Conservation (phyloP, 2,329 filamentous ascomycete species). For the Cladosporium oxysporum region DNA sequence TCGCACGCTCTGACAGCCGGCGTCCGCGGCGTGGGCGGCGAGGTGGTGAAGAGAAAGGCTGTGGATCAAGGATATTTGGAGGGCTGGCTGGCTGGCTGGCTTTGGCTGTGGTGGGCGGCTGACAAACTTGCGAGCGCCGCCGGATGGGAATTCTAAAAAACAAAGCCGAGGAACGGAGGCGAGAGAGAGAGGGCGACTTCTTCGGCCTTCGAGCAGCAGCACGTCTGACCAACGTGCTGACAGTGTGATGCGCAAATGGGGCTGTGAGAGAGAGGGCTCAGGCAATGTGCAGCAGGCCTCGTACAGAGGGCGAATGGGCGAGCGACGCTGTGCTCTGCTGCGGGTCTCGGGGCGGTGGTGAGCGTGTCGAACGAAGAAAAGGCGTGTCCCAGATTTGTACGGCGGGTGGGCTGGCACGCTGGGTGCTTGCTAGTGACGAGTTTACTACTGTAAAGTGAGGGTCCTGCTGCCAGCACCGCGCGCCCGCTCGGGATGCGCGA, state of each 20-base stretch:
- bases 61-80: slow-evolving; percentile 8
- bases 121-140: slow-evolving; percentile 15
- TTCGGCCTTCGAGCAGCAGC: background rate
- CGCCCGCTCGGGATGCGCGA: slow-evolving; percentile 15
- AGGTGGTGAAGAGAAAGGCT: slow-evolving; percentile 3
- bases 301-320: slow-evolving; percentile 7
- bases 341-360: slow-evolving; percentile 1
- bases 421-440: slow-evolving; percentile 7
- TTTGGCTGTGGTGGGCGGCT: slow-evolving; percentile 1
- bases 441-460: slow-evolving; percentile 6
- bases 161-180: slow-evolving; percentile 18
- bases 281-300: background rate
- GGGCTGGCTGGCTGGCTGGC: slow-evolving; percentile 10
- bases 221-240: slow-evolving; percentile 2
- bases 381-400: slow-evolving; percentile 6
- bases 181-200: background rate
- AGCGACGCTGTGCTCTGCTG: background rate
- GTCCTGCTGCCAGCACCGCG: slow-evolving; percentile 8
- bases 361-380: slow-evolving; percentile 14
- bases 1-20: background rate
- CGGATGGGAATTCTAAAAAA: slow-evolving; percentile 14
- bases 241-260: background rate
- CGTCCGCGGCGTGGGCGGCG: slow-evolving; percentile 3
- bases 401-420: background rate
- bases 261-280: background rate